Percentiles rank a stretch among this genome's conserved stretches.
Evolutionary conservation across 2,329 filamentous ascomycete genomes (phyloP).

Genomic region (Paraconiothyrium sp.): DNA sequence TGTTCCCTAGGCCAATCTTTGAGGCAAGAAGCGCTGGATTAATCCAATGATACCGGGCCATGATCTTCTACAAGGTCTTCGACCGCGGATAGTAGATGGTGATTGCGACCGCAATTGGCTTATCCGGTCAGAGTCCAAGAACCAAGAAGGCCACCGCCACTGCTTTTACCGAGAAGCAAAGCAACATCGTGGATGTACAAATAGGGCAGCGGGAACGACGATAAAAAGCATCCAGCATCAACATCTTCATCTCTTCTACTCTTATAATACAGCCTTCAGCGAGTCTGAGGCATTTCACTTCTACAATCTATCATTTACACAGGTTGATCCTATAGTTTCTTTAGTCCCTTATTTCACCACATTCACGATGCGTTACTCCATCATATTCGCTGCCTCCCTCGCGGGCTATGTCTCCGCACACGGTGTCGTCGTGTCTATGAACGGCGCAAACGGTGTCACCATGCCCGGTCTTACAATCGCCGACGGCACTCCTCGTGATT

Average conservation of each 20-base stretch:
- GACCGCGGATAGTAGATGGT: constrained; percentile 4
- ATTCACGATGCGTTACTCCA: constrained; percentile 39
- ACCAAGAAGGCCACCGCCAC: constrained; percentile 6
- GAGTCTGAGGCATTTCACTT: constrained; percentile 16
- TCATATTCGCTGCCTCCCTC: constrained; percentile 36
- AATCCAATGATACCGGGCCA: not conserved
- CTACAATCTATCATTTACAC: constrained; percentile 11
- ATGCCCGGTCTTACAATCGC: constrained; percentile 71
- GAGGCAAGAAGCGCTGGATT: constrained; percentile 22
- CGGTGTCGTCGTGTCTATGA: constrained; percentile 65
- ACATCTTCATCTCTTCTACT: constrained; percentile 10
- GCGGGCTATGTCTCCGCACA: constrained; percentile 62
- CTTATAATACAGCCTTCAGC: constrained; percentile 16
- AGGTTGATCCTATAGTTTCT: constrained; percentile 11
- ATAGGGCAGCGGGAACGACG: constrained; percentile 2
- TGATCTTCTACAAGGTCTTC: constrained; percentile 1
- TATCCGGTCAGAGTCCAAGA: constrained; percentile 4
- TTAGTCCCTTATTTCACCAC: not conserved
- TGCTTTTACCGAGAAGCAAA: not conserved
- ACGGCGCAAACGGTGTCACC: constrained; percentile 68
- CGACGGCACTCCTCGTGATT: constrained; percentile 75
- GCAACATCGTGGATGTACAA: constrained; percentile 12
- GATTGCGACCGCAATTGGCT: constrained; percentile 8
- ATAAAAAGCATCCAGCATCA: constrained; percentile 17
- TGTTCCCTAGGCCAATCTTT: constrained; percentile 8